phyloP scores from a whole-genome alignment of 2,329 filamentous ascomycete species.

The Apiospora sp. region DNA sequence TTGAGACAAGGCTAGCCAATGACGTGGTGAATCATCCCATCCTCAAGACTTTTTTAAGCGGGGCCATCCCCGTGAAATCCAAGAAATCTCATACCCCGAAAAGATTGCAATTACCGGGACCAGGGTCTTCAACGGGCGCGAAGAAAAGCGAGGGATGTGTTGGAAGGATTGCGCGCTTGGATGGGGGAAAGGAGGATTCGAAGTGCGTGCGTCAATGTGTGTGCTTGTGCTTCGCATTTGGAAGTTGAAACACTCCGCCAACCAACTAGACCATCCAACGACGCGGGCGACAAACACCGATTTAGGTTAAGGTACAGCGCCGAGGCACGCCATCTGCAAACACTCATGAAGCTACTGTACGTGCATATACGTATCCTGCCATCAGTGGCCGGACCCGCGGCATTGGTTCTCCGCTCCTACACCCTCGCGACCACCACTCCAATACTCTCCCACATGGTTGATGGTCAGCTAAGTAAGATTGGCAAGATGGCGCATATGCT shows the following conservation, averaged over 20 bases:
- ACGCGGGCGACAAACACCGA: conserved; percentile 5
- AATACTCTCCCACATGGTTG: not conserved
- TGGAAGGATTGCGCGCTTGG: conserved; percentile 1
- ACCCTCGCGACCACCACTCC: not conserved
- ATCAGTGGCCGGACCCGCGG: conserved; percentile 15
- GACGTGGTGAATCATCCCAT: conserved; percentile 16
- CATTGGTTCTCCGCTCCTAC: conserved; percentile 1
- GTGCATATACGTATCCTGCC: conserved; percentile 15
- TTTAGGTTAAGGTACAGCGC: conserved; percentile 21
- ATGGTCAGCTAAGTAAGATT: not conserved
- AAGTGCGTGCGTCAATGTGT: not conserved
- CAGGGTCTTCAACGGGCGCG: conserved; percentile 7
- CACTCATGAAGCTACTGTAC: conserved; percentile 9
- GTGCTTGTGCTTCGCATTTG: not conserved
- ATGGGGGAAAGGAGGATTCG: not conserved
- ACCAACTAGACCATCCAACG: not conserved
- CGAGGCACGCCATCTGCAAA: conserved; percentile 16
- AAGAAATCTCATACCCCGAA: not conserved
- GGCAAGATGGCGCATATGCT: not conserved
- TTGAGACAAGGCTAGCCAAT: conserved; percentile 18
- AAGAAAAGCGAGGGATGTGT: not conserved
- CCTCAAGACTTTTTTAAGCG: conserved; percentile 18
- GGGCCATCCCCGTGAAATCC: conserved; percentile 5
- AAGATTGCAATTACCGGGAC: not conserved
- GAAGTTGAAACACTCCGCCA: conserved; percentile 15